Evolutionary conservation across 2,329 filamentous ascomycete genomes (phyloP).

Genomic region (Hirsutella minnesotensis): DNA sequence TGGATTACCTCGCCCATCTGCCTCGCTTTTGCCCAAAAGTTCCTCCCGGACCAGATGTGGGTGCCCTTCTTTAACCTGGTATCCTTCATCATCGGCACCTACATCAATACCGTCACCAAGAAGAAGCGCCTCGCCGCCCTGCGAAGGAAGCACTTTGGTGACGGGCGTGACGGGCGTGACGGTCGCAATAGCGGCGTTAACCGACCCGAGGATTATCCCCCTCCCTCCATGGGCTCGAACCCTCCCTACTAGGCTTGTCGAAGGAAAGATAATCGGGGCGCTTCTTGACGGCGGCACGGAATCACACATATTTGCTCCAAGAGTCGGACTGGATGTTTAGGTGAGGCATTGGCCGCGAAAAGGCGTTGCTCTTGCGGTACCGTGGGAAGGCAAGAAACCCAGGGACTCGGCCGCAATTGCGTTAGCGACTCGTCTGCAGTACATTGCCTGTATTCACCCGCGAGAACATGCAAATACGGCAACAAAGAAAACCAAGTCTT

Average conservation of each 20-base stretch:
- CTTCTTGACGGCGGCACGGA: too few relatives aligned
- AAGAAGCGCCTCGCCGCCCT: slow-evolving; percentile 97
- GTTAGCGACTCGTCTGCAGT: too few relatives aligned
- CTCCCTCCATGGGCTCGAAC: slow-evolving; percentile 30
- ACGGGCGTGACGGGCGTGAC: slow-evolving; percentile 13
- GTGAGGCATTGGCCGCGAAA: background rate
- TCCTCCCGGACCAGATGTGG: slow-evolving; percentile 93
- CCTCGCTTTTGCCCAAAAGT: slow-evolving; percentile 94
- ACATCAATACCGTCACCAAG: slow-evolving; percentile 98
- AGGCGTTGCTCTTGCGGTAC: too few relatives aligned
- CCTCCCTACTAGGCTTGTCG: slow-evolving; percentile 30
- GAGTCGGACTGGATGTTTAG: background rate
- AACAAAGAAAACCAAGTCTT: too few relatives aligned
- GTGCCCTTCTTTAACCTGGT: slow-evolving; percentile 99
- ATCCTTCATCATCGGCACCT: slow-evolving; percentile 91
- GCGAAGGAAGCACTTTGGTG: slow-evolving; percentile 71
- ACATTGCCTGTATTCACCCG: too few relatives aligned
- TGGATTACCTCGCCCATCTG: slow-evolving; percentile 93
- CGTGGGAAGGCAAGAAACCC: too few relatives aligned
- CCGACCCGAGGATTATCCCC: slow-evolving; percentile 37
- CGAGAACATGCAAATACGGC: too few relatives aligned
- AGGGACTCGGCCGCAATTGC: too few relatives aligned
- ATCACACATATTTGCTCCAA: too few relatives aligned
- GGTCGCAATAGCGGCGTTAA: slow-evolving; percentile 27
- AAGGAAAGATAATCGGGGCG: background rate